Evolutionary conservation across 495 filamentous ascomycete genomes (phyloP), one percentile per base, ranked within the genome.

Genomic region (Penicillium verhagenii): DNA sequence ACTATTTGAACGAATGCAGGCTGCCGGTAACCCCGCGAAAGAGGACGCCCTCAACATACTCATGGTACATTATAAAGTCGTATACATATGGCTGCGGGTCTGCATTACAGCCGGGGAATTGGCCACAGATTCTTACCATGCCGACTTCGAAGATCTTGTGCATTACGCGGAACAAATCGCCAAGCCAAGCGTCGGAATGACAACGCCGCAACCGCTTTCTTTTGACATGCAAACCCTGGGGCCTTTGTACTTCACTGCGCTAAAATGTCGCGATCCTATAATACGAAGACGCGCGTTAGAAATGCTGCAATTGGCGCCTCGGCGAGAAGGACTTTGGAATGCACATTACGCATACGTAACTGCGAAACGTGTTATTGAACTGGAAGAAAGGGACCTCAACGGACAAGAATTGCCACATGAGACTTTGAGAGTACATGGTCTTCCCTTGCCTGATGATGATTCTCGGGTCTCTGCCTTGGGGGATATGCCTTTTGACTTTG

Each of bases 341-440:
- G 45, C 45, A 47, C 45, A 47, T 47, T 31, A 47, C 25, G 45
- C 45, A 6, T 47, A 47, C 45, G 45, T 47, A 47, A 47, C 45
- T 28, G 45, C 45, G 26, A 47, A 47, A 33, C 23, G 45, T 33
- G 26, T 47, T 4, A 47, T 47, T 14, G 25, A 47, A 26, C 26
- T 47, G 26, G 45, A 47, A 33, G 45, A 47, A 47, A 47, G 45
- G 13, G 3, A 47, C 20, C 45, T 47, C 45, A 31, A 47, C 16
- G 45, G 45, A 13, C 26, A 47, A 20, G 26, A 47, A 19, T 31
- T 47, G 45, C 24, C 45, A 18, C 16, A 47, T 18, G 45, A 47
- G 45, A 47, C 45, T 47, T 28, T 26, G n/a, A 47, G 45, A 20
- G 14, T 47, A 9, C 14, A 31, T 47, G 45, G 45, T 31, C 45